Percentiles rank a stretch among this genome's conserved stretches.
Conservation (phyloP, 2,329 filamentous ascomycete genomes). For the Ampelomyces quisqualis region DNA sequence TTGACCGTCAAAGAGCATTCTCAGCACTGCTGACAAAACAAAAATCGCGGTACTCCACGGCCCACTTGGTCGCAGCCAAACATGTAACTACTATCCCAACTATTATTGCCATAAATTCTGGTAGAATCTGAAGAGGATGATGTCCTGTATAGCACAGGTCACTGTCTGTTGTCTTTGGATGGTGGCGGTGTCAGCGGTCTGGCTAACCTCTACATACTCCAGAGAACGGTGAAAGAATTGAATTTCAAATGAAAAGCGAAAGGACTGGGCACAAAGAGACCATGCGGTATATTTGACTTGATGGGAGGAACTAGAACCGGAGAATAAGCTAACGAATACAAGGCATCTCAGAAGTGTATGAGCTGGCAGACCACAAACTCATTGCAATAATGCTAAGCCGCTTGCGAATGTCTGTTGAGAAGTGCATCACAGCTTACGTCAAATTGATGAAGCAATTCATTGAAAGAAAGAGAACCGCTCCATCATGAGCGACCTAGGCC, state of each 20-base stretch:
- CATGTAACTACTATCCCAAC: not conserved
- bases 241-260: slow-evolving; percentile 7
- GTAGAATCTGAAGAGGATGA: not conserved
- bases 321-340: slow-evolving; percentile 11
- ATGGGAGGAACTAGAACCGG: slow-evolving; percentile 31
- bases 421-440: slow-evolving; percentile 20
- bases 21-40: too few species aligned
- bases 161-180: slow-evolving; percentile 13
- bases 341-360: not conserved
- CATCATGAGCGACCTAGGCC: slow-evolving; percentile 2
- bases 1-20: too few species aligned
- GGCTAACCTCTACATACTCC: slow-evolving; percentile 23
- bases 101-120: not conserved
- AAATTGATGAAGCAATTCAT: slow-evolving; percentile 11
- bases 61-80: too few species aligned
- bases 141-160: slow-evolving; percentile 16
- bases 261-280: slow-evolving; percentile 10
- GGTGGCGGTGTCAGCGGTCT: slow-evolving; percentile 30
- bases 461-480: slow-evolving; percentile 6
- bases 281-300: slow-evolving; percentile 24
- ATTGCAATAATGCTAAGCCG: slow-evolving; percentile 27
- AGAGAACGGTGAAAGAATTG: slow-evolving; percentile 21
- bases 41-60: too few species aligned
- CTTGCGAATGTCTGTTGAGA: slow-evolving; percentile 20
- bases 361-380: slow-evolving; percentile 9